These are phyloP conservation scores for Bauhinia variegata DNA, from an alignment of 306 rosid genomes.

Conservation along the genomic window DNA sequence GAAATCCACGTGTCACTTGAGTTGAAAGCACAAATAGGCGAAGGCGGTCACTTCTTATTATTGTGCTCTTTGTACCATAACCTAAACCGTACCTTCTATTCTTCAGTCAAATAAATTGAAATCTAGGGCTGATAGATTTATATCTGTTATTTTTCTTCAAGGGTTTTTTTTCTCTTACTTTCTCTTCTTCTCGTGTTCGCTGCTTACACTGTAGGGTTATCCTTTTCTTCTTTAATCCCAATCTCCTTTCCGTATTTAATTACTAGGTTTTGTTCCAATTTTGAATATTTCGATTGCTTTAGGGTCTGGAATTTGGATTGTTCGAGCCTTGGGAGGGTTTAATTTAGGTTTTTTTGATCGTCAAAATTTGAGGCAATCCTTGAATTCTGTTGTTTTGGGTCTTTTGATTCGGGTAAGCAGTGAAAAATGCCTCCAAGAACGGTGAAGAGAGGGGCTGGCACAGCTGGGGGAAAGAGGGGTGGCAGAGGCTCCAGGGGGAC, in stretches of 20 bases:
- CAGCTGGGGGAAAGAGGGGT: conserved; percentile 65
- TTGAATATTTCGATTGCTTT: neutral
- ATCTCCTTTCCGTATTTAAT: neutral
- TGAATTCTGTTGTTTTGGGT: neutral
- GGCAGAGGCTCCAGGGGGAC: conserved; percentile 61
- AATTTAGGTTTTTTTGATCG: conserved; percentile 8
- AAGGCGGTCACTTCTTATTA: no score
- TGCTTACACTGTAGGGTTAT: conserved; percentile 6
- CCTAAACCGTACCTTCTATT: neutral
- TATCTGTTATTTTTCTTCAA: neutral
- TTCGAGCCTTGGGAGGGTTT: neutral
- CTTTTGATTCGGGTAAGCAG: neutral
- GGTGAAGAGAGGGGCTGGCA: conserved; percentile 75
- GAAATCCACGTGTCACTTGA: no score
- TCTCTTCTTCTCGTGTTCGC: neutral
- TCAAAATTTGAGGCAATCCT: neutral
- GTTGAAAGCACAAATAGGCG: no score
- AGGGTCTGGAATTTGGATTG: neutral
- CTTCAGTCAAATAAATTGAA: neutral
- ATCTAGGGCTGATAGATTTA: neutral
- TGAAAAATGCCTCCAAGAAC: conserved; percentile 79
- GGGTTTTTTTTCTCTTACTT: conserved; percentile 29
- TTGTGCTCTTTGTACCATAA: no score
- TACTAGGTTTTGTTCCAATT: neutral
- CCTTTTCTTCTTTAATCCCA: neutral